Conservation (phyloP, 495 filamentous ascomycete genomes). For the Mycothermus thermophilus region DNA sequence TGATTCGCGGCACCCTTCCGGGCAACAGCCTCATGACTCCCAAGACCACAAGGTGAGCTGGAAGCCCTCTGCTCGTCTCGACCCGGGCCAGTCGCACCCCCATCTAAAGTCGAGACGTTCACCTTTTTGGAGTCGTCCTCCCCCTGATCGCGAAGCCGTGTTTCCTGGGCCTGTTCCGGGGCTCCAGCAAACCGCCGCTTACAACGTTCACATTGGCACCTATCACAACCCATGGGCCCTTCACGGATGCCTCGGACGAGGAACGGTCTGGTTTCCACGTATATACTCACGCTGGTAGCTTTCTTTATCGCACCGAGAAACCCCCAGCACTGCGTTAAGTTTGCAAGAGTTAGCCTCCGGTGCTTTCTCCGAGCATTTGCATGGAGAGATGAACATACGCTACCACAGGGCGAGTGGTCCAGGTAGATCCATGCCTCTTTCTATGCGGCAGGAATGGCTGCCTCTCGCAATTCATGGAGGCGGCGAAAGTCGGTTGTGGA, state of each 20-base stretch:
- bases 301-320: constrained; percentile 1
- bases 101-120: no score
- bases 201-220: constrained; percentile 3
- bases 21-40: no score
- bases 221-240: background rate
- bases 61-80: no score
- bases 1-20: no score
- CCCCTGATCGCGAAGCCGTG: no score
- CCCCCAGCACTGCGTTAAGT: background rate
- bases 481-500: constrained; percentile 1
- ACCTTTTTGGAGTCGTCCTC: background rate
- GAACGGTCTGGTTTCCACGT: background rate
- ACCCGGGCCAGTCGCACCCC: no score
- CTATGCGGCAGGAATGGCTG: background rate
- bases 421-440: background rate
- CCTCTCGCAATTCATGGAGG: background rate
- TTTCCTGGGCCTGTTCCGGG: background rate
- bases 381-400: constrained; percentile 1
- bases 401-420: constrained; percentile 3
- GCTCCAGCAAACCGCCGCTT: background rate
- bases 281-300: constrained; percentile 1
- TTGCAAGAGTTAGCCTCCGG: background rate
- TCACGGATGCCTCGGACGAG: background rate
- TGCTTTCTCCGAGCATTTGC: background rate
- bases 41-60: no score